Evolutionary conservation across 192 early-diverging fungal species (phyloP).

Genomic region (Umbelopsis ramanniana): DNA sequence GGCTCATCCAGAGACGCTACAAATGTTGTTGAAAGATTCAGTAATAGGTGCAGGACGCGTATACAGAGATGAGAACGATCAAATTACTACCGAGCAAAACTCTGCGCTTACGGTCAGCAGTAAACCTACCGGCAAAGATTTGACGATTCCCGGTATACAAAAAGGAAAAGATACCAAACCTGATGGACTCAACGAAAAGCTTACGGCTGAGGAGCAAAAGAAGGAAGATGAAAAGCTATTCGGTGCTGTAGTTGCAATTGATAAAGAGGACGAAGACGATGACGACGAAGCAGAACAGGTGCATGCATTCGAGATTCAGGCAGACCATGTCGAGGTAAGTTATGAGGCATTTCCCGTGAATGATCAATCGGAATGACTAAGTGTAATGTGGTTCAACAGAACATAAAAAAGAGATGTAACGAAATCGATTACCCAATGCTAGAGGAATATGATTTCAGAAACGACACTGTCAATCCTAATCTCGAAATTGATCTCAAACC

Average conservation of each 20-base stretch:
- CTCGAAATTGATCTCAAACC: constrained; percentile 89
- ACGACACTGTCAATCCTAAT: constrained; percentile 60
- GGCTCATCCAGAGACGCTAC: constrained; percentile 78
- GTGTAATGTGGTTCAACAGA: constrained; percentile 31
- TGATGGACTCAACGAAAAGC: constrained; percentile 23
- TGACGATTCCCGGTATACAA: constrained; percentile 67
- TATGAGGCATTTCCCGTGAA: neutral
- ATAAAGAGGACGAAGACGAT: constrained; percentile 74
- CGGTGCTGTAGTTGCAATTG: constrained; percentile 49
- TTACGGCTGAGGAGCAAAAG: constrained; percentile 28
- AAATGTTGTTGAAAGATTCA: constrained; percentile 77
- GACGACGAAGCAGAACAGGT: constrained; percentile 74
- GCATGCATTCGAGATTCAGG: constrained; percentile 77
- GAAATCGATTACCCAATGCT: constrained; percentile 93
- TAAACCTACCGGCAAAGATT: constrained; percentile 66
- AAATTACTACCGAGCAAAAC: constrained; percentile 31
- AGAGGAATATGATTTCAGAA: constrained; percentile 98
- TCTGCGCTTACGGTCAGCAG: constrained; percentile 24
- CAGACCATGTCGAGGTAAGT: constrained; percentile 64
- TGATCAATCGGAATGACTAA: neutral
- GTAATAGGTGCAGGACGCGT: constrained; percentile 70
- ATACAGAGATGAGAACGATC: constrained; percentile 55
- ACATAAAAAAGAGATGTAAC: constrained; percentile 85
- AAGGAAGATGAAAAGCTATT: constrained; percentile 46
- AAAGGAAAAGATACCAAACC: constrained; percentile 50